A percentile compares a stretch with the other conserved stretches of the same genome.
Evolutionary conservation across 805 yeast species (phyloP).

Genomic region (Candida qinlingensis): DNA sequence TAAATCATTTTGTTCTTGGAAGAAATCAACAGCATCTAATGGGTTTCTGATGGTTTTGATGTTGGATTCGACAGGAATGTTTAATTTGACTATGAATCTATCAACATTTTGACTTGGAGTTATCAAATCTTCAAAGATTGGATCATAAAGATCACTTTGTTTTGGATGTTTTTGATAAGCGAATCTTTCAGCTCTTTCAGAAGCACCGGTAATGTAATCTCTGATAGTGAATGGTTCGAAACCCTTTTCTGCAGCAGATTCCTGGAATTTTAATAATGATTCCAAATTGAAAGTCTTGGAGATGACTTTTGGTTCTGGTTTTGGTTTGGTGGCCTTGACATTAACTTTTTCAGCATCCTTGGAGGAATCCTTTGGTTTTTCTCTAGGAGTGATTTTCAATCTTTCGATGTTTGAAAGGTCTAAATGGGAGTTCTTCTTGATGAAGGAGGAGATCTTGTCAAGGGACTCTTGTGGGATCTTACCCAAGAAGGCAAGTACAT

Average conservation of each 20-base stretch:
- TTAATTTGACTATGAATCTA: constrained; percentile 37
- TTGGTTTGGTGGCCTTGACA: constrained; percentile 13
- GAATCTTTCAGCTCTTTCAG: constrained; percentile 39
- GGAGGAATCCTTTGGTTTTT: constrained; percentile 14
- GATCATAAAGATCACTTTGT: constrained; percentile 48
- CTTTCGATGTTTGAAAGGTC: constrained; percentile 66
- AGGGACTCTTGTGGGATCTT: constrained; percentile 55
- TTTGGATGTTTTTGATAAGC: constrained; percentile 35
- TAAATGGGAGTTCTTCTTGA: constrained; percentile 53
- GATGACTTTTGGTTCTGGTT: constrained; percentile 31
- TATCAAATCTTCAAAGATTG: constrained; percentile 53
- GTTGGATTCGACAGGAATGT: constrained; percentile 22
- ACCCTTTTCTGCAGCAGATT: constrained; percentile 26
- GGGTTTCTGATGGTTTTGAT: constrained; percentile 11
- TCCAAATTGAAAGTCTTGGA: constrained; percentile 27
- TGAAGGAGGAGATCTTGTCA: constrained; percentile 45
- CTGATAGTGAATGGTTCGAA: constrained; percentile 14
- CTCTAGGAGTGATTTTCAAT: constrained; percentile 26
- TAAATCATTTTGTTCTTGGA: constrained; percentile 20
- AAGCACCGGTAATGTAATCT: constrained; percentile 38
- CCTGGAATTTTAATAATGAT: constrained; percentile 24
- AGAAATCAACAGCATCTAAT: constrained; percentile 19
- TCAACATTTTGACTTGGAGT: constrained; percentile 38
- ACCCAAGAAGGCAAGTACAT: constrained; percentile 81
- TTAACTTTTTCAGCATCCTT: constrained; percentile 16